Conservation (phyloP, 192 early-diverging fungal species). For the Paraglomus brasilianum region DNA sequence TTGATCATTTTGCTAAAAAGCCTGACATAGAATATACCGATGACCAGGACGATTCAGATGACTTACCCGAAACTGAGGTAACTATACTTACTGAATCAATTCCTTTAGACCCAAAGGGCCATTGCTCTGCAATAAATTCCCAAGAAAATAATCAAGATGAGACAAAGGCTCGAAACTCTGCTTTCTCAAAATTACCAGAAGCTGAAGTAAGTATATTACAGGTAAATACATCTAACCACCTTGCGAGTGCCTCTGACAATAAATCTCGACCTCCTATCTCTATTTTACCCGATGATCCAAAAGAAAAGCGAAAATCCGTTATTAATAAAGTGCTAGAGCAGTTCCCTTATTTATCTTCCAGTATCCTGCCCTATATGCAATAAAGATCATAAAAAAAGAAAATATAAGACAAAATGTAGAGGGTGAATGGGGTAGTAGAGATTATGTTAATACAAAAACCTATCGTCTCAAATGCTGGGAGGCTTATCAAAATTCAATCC, state of each 20-base stretch:
- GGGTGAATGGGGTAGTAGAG: no score
- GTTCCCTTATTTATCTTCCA: no score
- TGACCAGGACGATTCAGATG: background rate
- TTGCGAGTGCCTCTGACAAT: no score
- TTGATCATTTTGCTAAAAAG: slow-evolving; percentile 14
- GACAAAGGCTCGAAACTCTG: background rate
- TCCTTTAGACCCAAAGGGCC: background rate
- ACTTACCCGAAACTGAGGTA: background rate
- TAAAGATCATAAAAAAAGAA: no score
- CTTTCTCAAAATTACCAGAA: background rate
- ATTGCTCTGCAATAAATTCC: slow-evolving; percentile 17
- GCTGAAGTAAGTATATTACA: no score
- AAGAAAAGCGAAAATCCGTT: background rate
- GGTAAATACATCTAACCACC: no score
- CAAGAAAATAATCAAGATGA: slow-evolving; percentile 4
- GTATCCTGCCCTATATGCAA: no score
- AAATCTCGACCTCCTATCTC: background rate
- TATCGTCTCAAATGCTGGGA: no score
- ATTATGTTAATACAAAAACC: no score
- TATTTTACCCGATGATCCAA: background rate
- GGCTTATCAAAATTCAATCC: no score
- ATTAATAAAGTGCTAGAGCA: no score
- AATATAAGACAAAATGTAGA: no score
- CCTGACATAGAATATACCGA: background rate
- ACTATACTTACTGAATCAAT: background rate